These are phyloP conservation scores for Pichia sp. DNA, from an alignment of 1,139 yeast genomes.

Conservation along the genomic window DNA sequence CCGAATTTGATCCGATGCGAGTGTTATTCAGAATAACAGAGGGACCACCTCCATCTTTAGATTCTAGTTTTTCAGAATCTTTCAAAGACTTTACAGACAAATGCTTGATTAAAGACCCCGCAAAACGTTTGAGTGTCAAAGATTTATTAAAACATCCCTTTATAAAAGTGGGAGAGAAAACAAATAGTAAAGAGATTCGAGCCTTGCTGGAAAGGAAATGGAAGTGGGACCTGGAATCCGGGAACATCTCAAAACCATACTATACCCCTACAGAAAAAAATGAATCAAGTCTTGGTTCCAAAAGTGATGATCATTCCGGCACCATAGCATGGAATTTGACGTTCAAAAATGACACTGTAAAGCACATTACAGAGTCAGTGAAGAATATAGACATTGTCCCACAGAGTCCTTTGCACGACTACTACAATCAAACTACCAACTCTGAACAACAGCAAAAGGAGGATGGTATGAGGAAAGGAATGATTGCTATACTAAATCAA, in stretches of 20 bases:
- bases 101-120: constrained; percentile 46
- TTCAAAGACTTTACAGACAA: constrained; percentile 46
- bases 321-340: constrained; percentile 15
- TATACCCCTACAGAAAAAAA: constrained; percentile 25
- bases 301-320: neutral
- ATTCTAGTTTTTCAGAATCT: constrained; percentile 33
- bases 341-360: constrained; percentile 8
- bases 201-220: constrained; percentile 28
- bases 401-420: constrained; percentile 16
- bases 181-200: constrained; percentile 18
- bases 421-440: neutral
- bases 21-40: constrained; percentile 60
- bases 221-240: constrained; percentile 32
- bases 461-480: constrained; percentile 21
- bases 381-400: constrained; percentile 17
- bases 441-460: constrained; percentile 17
- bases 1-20: constrained; percentile 73
- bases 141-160: constrained; percentile 43
- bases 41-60: constrained; percentile 47
- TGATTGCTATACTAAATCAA: constrained; percentile 31
- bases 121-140: constrained; percentile 40
- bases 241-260: constrained; percentile 23
- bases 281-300: neutral
- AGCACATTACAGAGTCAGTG: constrained; percentile 12
- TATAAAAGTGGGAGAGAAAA: constrained; percentile 29